Base-by-base conservation (phyloP, 2,329 filamentous ascomycete genomes). In the Harringtonia aguacate region DNA sequence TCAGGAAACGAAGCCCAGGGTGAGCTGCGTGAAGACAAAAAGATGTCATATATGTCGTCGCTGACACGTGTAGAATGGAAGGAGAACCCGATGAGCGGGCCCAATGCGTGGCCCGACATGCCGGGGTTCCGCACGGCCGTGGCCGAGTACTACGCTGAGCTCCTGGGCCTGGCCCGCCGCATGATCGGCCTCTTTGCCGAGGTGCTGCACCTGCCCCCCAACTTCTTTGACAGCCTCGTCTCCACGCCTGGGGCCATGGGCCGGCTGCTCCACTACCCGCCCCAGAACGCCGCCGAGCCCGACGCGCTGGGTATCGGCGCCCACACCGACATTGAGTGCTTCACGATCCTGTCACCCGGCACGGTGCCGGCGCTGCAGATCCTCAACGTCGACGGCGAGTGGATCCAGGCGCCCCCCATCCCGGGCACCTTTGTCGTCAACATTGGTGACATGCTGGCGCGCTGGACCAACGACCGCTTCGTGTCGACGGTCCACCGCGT, bases 371-470 rank as follows among this genome's bases (percentile, higher is more conserved):
- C n/a, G n/a, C n/a, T n/a, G n/a, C 70, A 75, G 47, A 67, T 74
- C 4, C 61, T 61, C 17, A 56, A 60, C 45, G 61, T 63, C 35
- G 52, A 55, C 0, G 69, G 69, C 1, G 48, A 56, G 2, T 77
- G 73, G 74, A 22, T 45, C 24, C 17, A 45, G n/a, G 43, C 43
- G 14, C 31, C 31, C 18, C 43, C 43, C 17, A n/a, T 41, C 8
- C 33, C 38, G 14, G 33, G 31, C 22, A 29, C 43, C 10, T 36
- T 45, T 30, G 86, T 95, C 8, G 75, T 95, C 49, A 95, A 95
- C 55, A 87, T 87, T 0, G 88, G 87, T 1, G 88, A 95, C 58
- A 59, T 95, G 51, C 66, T 95, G 38, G 81, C 85, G 2, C 71
- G 87, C 40, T 94, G 87, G 88, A 86, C 83, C 49, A 95, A 95